Evolutionary conservation across 176 grass and related monocot species (phyloP).

Genomic region (Oropetium thomaeum): DNA sequence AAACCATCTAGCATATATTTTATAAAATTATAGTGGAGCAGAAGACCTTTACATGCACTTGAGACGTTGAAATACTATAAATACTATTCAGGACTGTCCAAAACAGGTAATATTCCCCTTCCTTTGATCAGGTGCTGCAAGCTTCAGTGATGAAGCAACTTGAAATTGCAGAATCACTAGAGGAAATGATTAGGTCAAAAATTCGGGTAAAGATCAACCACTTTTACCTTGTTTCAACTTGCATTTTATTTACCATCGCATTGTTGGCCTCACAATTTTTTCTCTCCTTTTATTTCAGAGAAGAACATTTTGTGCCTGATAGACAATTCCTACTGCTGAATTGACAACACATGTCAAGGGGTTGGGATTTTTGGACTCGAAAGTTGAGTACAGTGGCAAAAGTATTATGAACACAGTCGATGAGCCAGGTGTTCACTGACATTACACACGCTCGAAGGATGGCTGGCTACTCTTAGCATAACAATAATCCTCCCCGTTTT

Average conservation of each 20-base stretch:
- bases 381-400: not conserved
- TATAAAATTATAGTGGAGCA: not conserved
- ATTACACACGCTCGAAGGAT: conserved; percentile 7
- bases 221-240: not conserved
- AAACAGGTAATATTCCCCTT: not conserved
- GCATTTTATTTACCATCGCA: not conserved
- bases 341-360: not conserved
- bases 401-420: not conserved
- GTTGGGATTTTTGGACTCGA: not conserved
- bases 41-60: not conserved
- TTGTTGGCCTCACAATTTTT: not conserved
- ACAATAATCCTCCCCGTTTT: not conserved
- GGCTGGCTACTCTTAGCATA: not conserved
- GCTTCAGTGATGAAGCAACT: conserved; percentile 74
- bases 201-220: conserved; percentile 47
- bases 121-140: conserved; percentile 63
- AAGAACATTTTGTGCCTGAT: conserved; percentile 59
- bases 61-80: not conserved
- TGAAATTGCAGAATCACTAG: conserved; percentile 71
- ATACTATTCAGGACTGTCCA: not conserved
- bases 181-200: conserved; percentile 57
- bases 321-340: not conserved
- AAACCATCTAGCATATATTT: not conserved
- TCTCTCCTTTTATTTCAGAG: conserved; percentile 32
- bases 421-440: not conserved